phyloP scores from a whole-genome alignment of 2,329 filamentous ascomycete genomes.

The Nigrospora oryzae region DNA sequence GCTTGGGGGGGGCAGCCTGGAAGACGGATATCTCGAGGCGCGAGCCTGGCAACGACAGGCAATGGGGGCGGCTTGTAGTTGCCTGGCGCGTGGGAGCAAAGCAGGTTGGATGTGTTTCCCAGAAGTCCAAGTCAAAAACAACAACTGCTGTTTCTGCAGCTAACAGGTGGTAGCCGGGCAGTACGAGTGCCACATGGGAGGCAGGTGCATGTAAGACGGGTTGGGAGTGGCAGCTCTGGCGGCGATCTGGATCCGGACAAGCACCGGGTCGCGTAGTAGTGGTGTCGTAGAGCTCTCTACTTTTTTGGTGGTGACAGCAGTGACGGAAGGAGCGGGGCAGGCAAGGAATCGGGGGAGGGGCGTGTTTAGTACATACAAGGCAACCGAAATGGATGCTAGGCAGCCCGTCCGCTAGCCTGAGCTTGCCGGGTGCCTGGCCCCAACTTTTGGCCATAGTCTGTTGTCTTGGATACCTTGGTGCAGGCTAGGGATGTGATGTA shows the following conservation, averaged over 20 bases:
- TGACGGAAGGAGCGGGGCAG: conserved; percentile 3
- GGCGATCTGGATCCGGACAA: not conserved
- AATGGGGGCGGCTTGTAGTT: not conserved
- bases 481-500: no score
- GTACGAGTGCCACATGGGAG: no score
- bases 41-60: not conserved
- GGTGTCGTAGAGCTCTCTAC: conserved; percentile 1
- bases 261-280: not conserved
- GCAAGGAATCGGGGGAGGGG: conserved; percentile 9
- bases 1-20: not conserved
- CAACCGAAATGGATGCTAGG: no score
- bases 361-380: conserved; percentile 3
- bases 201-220: not conserved
- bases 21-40: not conserved
- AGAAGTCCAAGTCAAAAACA: no score
- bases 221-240: not conserved
- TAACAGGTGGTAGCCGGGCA: no score
- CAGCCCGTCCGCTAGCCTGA: no score
- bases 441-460: no score
- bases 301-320: conserved; percentile 6
- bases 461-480: no score
- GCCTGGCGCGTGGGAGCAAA: not conserved
- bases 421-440: no score
- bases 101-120: no score
- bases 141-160: no score